Evolutionary conservation across 176 grass and related monocot genomes (phyloP), one percentile per base, ranked within the genome.

Genomic region (Oryza punctata): DNA sequence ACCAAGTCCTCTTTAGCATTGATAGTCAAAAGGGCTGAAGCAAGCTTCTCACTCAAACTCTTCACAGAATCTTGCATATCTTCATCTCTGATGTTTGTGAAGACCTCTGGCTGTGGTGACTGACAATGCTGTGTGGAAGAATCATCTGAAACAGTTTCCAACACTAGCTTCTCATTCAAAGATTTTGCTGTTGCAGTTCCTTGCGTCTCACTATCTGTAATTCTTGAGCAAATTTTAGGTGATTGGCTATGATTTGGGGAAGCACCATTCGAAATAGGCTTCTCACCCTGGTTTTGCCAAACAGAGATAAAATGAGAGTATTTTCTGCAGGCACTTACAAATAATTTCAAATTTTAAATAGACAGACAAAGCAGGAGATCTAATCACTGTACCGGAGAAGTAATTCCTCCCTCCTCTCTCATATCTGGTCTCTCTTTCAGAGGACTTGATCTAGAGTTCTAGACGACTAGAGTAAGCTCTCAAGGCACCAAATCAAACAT

Each of bases 1-100:
- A 99, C 97, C 81, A 96, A 84, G 37, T 96, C 93, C 19, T 99
- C 97, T 89, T 96, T 99, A 80, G 88, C 88, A 81, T n/a, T 87
- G 45, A 94, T 94, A 80, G 81, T 92, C 77, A 90, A 75, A 87
- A 99, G 81, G 72, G 97, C 97, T 76, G 91, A 83, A 70, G 93
- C 92, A 67, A 96, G 88, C 65, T 95, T 96, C 27, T 96, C 97
- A 10, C 54, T 96, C 88, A 99, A 89, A 78, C 80, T 96, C 70
- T 94, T 94, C 75, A 92, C 19, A 78, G 85, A 94, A 67, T 96
- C 89, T 3, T 89, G 71, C 37, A 87, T 69, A 80, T 81, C 49
- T 59, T 68, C 80, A 60, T 85, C 81, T 66, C 49, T 77, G 28
- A 24, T 50, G 50, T 61, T 88, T 67, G 86, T 71, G 35, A 77